phyloP scores from a whole-genome alignment of 192 early-diverging fungal genomes.

The Podila clonocystis region DNA sequence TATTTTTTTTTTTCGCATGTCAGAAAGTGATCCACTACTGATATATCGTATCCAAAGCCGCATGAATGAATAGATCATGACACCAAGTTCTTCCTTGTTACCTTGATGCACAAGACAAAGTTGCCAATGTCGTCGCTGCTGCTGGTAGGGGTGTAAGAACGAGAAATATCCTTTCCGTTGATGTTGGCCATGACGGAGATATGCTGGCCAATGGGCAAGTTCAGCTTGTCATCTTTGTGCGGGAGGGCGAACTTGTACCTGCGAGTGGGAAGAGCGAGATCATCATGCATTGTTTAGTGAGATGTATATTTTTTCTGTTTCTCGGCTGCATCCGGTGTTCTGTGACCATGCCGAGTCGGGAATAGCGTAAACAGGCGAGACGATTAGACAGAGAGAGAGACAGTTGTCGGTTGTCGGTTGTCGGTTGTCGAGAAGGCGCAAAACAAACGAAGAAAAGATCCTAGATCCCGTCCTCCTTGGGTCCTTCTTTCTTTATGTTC shows the following conservation, averaged over 20 bases:
- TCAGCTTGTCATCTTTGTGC: constrained; percentile 68
- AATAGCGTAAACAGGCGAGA: no score
- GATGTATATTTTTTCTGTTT: not conserved
- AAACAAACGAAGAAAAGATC: no score
- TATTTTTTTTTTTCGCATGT: constrained; percentile 8
- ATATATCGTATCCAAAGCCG: no score
- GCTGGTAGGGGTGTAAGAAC: constrained; percentile 94
- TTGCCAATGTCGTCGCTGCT: constrained; percentile 84
- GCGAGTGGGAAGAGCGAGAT: not conserved
- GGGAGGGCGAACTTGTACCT: constrained; percentile 91
- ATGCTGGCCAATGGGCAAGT: constrained; percentile 95
- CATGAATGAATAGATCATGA: constrained; percentile 11
- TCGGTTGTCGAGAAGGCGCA: no score
- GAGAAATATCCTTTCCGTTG: constrained; percentile 82
- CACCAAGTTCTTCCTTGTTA: constrained; percentile 20
- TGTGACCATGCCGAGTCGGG: no score
- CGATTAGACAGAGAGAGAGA: not conserved
- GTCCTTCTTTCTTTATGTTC: no score
- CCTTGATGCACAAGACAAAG: constrained; percentile 95
- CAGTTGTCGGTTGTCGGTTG: no score
- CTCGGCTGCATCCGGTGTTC: not conserved
- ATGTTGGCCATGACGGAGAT: constrained; percentile 88
- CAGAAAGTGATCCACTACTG: not conserved
- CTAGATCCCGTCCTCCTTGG: no score
- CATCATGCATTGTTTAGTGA: no score